Evolutionary conservation across 2,329 filamentous ascomycete species (phyloP), one percentile per base, ranked within the genome.

Genomic region (Akanthomyces dipterigenus): DNA sequence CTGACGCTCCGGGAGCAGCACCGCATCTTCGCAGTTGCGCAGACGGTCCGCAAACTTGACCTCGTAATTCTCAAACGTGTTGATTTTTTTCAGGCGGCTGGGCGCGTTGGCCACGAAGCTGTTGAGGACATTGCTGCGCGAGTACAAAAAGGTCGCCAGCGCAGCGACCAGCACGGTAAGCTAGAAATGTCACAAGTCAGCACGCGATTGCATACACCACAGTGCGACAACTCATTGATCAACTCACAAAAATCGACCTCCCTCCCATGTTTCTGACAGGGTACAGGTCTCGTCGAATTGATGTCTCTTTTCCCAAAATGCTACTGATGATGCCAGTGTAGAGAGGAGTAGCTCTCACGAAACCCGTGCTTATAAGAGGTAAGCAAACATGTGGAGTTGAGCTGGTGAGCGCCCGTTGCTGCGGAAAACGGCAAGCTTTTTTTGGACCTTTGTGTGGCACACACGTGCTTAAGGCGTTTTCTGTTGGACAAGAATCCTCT

Each of bases 21-120:
- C 42, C 0, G 65, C 70, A 67, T 78, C 76, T 57, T 78, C 75
- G 31, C 76, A 78, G 60, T 68, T 77, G 20, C 75, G 70, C 38
- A 77, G 65, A n/a, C 64, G 66, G 54, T 77, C 70, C 5, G 66
- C 53, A 57, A 78, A 78, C 51, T 71, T 73, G 67, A 78, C 26
- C 3, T 69, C 62, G 54, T 70, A 63, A 26, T 48, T 64, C 0
- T 61, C 56, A n/a, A 72, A 69, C 1, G 68, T 66, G 38, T 73
- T 69, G 20, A 72, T 53, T 14, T 62, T 66, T 8, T 59, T 49
- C 18, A 77, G 54, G n/a, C 70, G 66, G 1, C 53, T 60, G 0
- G 74, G 75, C 0, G 69, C 63, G 38, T 77, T 76, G 0, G 54
- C 63, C 34, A 68, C 67, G 28, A 73, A 67, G 6, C 65, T 59